These are phyloP conservation scores for Raphanus hybrid DNA, from an alignment of 441 rosid genomes.

Conservation along the genomic window DNA sequence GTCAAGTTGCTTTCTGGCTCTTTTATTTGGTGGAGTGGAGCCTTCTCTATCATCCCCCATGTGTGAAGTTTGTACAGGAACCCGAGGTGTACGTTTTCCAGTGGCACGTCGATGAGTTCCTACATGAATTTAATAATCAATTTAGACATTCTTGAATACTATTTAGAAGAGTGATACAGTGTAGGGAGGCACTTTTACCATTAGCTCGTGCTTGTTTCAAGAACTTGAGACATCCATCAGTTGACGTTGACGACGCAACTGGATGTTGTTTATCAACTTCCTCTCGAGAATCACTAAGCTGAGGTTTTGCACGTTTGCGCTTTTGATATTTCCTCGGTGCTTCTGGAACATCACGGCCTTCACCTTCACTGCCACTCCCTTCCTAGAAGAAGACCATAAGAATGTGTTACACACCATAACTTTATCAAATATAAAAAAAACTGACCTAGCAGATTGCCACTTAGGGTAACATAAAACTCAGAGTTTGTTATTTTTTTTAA, in stretches of 20 bases:
- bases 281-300: constrained; percentile 55
- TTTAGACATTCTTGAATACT: constrained; percentile 10
- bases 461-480: too few relatives aligned
- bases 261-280: constrained; percentile 47
- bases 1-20: constrained; percentile 54
- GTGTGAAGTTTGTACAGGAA: constrained; percentile 63
- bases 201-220: constrained; percentile 64
- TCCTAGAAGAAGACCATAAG: constrained; percentile 51
- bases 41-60: constrained; percentile 57
- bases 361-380: constrained; percentile 76
- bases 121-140: constrained; percentile 43
- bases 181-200: constrained; percentile 49
- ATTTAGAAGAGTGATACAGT: constrained; percentile 1
- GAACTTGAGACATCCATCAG: constrained; percentile 74
- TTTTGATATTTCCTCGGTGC: constrained; percentile 53
- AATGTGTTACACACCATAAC: background rate
- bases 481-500: background rate
- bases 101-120: constrained; percentile 77
- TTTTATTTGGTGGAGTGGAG: constrained; percentile 50
- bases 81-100: constrained; percentile 92
- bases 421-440: background rate
- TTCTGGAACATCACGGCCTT: constrained; percentile 58
- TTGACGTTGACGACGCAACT: constrained; percentile 37
- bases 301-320: constrained; percentile 62
- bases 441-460: too few relatives aligned